These are phyloP conservation scores for Podila minutissima DNA, from an alignment of 192 early-diverging fungal genomes.

Conservation along the genomic window DNA sequence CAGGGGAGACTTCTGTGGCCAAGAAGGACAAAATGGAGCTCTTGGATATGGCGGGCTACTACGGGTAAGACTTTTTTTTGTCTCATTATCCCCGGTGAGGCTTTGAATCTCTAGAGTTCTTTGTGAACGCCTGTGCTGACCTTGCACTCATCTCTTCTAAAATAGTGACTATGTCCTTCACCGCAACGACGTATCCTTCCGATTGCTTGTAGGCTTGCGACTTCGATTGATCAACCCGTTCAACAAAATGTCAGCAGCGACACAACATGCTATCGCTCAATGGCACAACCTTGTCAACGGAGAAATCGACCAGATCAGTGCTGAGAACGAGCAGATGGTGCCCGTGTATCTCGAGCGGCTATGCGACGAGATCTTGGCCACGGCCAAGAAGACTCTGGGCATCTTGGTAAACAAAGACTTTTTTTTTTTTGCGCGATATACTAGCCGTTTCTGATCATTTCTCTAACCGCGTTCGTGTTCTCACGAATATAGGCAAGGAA, in stretches of 20 bases:
- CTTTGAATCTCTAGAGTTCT: too few relatives aligned
- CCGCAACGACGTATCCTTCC: slow-evolving; percentile 58
- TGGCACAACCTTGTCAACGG: slow-evolving; percentile 62
- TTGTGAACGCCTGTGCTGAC: too few relatives aligned
- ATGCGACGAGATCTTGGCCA: slow-evolving; percentile 24
- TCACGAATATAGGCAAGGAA: slow-evolving; percentile 10
- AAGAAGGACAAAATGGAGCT: slow-evolving; percentile 52
- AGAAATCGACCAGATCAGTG: slow-evolving; percentile 51
- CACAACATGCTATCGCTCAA: slow-evolving; percentile 38
- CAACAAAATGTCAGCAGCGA: slow-evolving; percentile 15
- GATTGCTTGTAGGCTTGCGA: slow-evolving; percentile 58
- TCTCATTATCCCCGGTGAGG: too few relatives aligned
- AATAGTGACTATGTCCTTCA: slow-evolving; percentile 62
- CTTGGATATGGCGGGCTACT: slow-evolving; percentile 55
- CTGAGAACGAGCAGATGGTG: slow-evolving; percentile 52
- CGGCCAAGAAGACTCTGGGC: slow-evolving; percentile 12
- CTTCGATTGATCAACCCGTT: slow-evolving; percentile 48
- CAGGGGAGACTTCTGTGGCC: slow-evolving; percentile 36
- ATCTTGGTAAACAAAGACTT: slow-evolving; percentile 30
- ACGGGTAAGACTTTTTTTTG: slow-evolving; percentile 37
- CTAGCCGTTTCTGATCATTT: not conserved
- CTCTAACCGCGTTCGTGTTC: not conserved
- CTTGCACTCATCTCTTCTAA: not conserved
- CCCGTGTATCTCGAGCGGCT: slow-evolving; percentile 44
- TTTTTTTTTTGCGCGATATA: not conserved